Conservation (phyloP, 1,284 basidiomycete species). For the Ganoderma meredithae region DNA sequence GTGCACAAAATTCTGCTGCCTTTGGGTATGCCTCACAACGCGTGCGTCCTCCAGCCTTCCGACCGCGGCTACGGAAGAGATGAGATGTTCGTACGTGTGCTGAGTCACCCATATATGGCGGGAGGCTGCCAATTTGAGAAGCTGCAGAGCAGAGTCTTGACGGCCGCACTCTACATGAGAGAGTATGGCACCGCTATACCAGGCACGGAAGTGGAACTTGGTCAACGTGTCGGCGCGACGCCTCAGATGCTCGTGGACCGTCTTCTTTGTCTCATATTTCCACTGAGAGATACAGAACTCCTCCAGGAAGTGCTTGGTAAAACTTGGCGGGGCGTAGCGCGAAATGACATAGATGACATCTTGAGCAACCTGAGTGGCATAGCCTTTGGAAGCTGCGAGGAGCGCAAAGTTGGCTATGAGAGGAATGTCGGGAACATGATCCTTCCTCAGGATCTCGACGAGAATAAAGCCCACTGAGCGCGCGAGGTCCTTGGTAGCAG, state of each 20-base stretch:
- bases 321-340: slow-evolving; percentile 30
- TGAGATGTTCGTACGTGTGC: neutral
- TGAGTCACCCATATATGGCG: slow-evolving; percentile 22
- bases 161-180: slow-evolving; percentile 28
- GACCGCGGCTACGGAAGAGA: neutral
- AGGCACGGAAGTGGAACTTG: slow-evolving; percentile 5
- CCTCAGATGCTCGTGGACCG: neutral
- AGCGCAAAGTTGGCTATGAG: slow-evolving; percentile 37
- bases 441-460: slow-evolving; percentile 17
- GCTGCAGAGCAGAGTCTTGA: slow-evolving; percentile 26
- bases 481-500: slow-evolving; percentile 19
- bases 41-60: neutral
- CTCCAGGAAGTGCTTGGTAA: slow-evolving; percentile 34
- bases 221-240: neutral
- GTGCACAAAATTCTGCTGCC: too few species aligned
- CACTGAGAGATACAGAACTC: slow-evolving; percentile 26
- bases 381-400: slow-evolving; percentile 40
- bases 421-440: slow-evolving; percentile 34
- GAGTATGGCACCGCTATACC: slow-evolving; percentile 35
- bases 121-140: slow-evolving; percentile 31
- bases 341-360: slow-evolving; percentile 31
- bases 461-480: slow-evolving; percentile 25
- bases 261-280: neutral
- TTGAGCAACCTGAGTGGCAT: slow-evolving; percentile 23
- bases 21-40: too few species aligned